Evolutionary conservation across 805 yeast species (phyloP).

Genomic region (Wickerhamiella dianesei): DNA sequence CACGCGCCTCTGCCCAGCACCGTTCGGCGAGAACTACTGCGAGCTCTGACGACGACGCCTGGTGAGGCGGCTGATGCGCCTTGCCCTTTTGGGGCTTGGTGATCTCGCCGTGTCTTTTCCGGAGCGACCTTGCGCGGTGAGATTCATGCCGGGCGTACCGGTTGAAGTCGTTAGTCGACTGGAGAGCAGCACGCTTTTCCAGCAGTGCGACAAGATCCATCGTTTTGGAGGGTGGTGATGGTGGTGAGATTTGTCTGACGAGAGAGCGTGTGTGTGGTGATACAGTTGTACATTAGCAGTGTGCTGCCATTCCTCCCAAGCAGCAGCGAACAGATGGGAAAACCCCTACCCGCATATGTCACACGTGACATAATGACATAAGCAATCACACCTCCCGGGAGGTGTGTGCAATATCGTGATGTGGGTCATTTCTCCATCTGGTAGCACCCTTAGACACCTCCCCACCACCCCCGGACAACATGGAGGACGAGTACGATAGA

Average conservation of each 20-base stretch:
- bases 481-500: slow-evolving; percentile 7
- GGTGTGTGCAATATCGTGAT: not conserved
- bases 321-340: not conserved
- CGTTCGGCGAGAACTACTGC: slow-evolving; percentile 64
- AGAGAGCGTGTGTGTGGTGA: not conserved
- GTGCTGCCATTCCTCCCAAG: not conserved
- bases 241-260: too few species aligned
- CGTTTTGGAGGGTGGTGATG: too few species aligned
- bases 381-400: not conserved
- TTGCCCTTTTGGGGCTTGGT: slow-evolving; percentile 50
- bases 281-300: too few species aligned
- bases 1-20: slow-evolving; percentile 55
- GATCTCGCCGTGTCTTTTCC: slow-evolving; percentile 49
- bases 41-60: slow-evolving; percentile 39
- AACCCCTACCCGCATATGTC: not conserved
- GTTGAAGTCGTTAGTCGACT: slow-evolving; percentile 52
- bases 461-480: not conserved
- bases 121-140: slow-evolving; percentile 46
- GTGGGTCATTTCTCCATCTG: not conserved
- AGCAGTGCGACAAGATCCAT: slow-evolving; percentile 11
- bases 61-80: slow-evolving; percentile 28
- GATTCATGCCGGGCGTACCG: slow-evolving; percentile 53
- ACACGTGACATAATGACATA: not conserved
- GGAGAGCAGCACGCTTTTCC: slow-evolving; percentile 27
- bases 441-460: not conserved